phyloP scores from a whole-genome alignment of 371 early-diverging fungal species.

The Rhizomucor pusillus region DNA sequence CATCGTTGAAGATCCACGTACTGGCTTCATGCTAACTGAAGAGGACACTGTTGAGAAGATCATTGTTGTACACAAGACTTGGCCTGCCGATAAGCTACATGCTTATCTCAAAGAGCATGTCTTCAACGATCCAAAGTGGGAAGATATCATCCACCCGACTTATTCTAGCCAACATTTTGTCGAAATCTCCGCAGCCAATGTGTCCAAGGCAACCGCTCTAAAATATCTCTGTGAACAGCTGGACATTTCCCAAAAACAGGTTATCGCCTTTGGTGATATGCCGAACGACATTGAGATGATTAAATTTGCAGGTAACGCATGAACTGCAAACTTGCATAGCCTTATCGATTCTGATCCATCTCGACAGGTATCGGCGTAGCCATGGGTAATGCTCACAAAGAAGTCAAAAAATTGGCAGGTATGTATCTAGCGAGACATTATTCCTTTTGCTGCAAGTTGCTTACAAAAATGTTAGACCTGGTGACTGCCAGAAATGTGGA shows the following conservation, averaged over 20 bases:
- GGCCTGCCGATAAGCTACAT: slow-evolving; percentile 25
- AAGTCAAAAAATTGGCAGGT: slow-evolving; percentile 35
- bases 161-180: slow-evolving; percentile 47
- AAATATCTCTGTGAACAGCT: slow-evolving; percentile 30
- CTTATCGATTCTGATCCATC: no score
- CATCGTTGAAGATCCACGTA: slow-evolving; percentile 17
- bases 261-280: slow-evolving; percentile 58
- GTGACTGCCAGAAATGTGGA: slow-evolving; percentile 27
- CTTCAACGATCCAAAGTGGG: slow-evolving; percentile 26
- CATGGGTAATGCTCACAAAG: slow-evolving; percentile 36
- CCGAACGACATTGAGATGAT: slow-evolving; percentile 57
- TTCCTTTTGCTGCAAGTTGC: not conserved
- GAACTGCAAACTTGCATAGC: no score
- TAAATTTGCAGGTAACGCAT: slow-evolving; percentile 35
- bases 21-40: slow-evolving; percentile 19
- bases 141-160: slow-evolving; percentile 26
- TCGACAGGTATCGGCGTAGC: slow-evolving; percentile 31
- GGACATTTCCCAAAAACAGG: slow-evolving; percentile 19
- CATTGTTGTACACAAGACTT: slow-evolving; percentile 30
- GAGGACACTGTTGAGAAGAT: slow-evolving; percentile 35
- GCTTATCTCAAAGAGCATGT: slow-evolving; percentile 23
- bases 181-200: slow-evolving; percentile 52
- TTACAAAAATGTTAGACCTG: slow-evolving; percentile 14
- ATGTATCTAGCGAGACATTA: slow-evolving; percentile 1
- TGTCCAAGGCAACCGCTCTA: slow-evolving; percentile 49